Evolutionary conservation across 257 asterid species (phyloP).

Genomic region (Lycium barbarum): DNA sequence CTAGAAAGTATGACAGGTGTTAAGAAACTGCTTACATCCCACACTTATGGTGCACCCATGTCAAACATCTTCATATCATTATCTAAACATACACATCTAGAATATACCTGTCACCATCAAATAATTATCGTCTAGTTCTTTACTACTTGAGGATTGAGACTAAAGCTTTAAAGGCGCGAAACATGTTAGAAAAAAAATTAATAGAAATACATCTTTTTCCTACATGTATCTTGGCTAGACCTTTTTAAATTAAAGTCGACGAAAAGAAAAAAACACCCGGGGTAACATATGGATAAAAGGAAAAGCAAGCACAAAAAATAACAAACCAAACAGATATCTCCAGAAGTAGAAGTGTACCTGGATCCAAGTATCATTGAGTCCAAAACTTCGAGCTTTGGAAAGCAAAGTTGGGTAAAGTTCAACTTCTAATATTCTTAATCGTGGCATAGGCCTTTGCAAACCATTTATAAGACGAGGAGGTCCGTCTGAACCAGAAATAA

Average conservation of each 20-base stretch:
- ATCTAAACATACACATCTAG: neutral
- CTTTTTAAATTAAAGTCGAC: neutral
- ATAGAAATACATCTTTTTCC: neutral
- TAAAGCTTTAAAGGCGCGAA: neutral
- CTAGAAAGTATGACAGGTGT: slow-evolving; percentile 41
- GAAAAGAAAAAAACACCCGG: neutral
- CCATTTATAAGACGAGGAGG: slow-evolving; percentile 80
- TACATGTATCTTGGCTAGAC: neutral
- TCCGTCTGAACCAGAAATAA: slow-evolving; percentile 65
- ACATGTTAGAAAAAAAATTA: neutral
- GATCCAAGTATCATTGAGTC: slow-evolving; percentile 92
- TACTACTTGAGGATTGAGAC: neutral
- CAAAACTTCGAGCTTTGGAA: slow-evolving; percentile 99
- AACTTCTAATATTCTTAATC: slow-evolving; percentile 81
- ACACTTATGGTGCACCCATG: neutral
- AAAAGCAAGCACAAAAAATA: slow-evolving; percentile 3
- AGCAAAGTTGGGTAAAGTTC: slow-evolving; percentile 97
- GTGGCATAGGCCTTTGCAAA: slow-evolving; percentile 90
- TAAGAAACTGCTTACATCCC: neutral
- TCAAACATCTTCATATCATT: neutral
- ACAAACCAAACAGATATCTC: slow-evolving; percentile 30
- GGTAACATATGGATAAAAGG: neutral
- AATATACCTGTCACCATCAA: neutral
- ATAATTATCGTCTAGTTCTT: slow-evolving; percentile 13
- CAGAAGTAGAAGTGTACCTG: slow-evolving; percentile 55